A percentile compares a stretch with the other conserved stretches of the same genome.
These are phyloP conservation scores for Madurella fahalii DNA, from an alignment of 2,329 filamentous ascomycete genomes.

Conservation along the genomic window DNA sequence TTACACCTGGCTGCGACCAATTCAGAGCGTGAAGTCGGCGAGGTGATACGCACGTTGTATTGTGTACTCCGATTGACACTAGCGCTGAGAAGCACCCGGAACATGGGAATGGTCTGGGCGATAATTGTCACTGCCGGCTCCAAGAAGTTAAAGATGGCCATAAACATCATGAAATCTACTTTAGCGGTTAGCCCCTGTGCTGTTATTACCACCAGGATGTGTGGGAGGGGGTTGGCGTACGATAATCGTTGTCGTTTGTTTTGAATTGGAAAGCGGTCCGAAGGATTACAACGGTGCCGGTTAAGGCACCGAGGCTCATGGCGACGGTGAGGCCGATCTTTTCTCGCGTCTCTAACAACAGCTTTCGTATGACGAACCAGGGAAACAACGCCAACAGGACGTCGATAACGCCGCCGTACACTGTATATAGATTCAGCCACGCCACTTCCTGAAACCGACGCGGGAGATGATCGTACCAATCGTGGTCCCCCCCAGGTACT, in stretches of 20 bases:
- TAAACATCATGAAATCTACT: not conserved
- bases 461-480: not conserved
- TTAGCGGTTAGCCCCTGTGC: not conserved
- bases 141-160: not conserved
- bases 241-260: not conserved
- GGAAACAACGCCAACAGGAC: constrained; percentile 9
- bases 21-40: no score
- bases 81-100: not conserved
- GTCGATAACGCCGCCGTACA: constrained; percentile 9
- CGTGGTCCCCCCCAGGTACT: not conserved
- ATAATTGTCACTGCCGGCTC: not conserved
- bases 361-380: constrained; percentile 5
- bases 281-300: constrained; percentile 9
- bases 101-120: not conserved
- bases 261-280: not conserved
- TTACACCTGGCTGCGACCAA: no score
- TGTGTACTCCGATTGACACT: not conserved
- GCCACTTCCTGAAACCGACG: not conserved
- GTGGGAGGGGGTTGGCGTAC: not conserved
- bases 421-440: not conserved
- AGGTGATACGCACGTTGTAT: no score
- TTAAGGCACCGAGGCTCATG: constrained; percentile 20
- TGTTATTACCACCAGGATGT: not conserved
- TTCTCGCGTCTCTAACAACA: constrained; percentile 5
- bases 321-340: constrained; percentile 11